phyloP scores from a whole-genome alignment of 2,329 filamentous ascomycete species.

The Myriosclerotinia curreyana region DNA sequence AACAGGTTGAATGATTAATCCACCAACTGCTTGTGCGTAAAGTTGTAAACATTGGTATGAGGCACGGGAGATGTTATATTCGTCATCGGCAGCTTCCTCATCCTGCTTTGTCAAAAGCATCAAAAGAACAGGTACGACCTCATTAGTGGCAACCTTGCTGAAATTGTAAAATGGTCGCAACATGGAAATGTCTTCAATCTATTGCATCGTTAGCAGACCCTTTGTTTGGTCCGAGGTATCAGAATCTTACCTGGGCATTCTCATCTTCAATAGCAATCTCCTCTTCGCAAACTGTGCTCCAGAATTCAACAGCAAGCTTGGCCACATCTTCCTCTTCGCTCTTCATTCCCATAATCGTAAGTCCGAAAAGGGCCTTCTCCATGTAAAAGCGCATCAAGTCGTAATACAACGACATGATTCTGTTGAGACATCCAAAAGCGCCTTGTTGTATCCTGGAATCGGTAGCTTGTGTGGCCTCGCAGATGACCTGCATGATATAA shows the following conservation, averaged over 20 bases:
- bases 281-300: slow-evolving; percentile 99
- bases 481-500: slow-evolving; percentile 99
- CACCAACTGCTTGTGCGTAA: slow-evolving; percentile 87
- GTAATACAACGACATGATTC: slow-evolving; percentile 98
- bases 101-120: slow-evolving; percentile 93
- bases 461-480: slow-evolving; percentile 92
- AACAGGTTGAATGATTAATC: slow-evolving; percentile 79
- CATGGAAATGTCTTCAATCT: slow-evolving; percentile 44
- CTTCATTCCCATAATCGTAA: slow-evolving; percentile 99
- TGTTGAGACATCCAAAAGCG: slow-evolving; percentile 94
- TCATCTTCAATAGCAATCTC: slow-evolving; percentile 98
- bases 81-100: slow-evolving; percentile 92
- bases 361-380: slow-evolving; percentile 97
- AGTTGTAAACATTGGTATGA: slow-evolving; percentile 96
- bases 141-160: slow-evolving; percentile 83
- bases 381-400: slow-evolving; percentile 99
- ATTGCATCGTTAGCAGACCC: neutral
- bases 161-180: slow-evolving; percentile 95
- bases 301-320: slow-evolving; percentile 97
- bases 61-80: slow-evolving; percentile 94
- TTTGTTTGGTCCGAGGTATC: neutral
- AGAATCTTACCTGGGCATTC: slow-evolving; percentile 66
- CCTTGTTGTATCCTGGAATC: slow-evolving; percentile 92
- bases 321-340: slow-evolving; percentile 95
- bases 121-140: slow-evolving; percentile 90